A percentile compares a stretch with the other conserved stretches of the same genome.
phyloP scores from a whole-genome alignment of 164 flowering plant genomes.

The Chimonanthus praecox region DNA sequence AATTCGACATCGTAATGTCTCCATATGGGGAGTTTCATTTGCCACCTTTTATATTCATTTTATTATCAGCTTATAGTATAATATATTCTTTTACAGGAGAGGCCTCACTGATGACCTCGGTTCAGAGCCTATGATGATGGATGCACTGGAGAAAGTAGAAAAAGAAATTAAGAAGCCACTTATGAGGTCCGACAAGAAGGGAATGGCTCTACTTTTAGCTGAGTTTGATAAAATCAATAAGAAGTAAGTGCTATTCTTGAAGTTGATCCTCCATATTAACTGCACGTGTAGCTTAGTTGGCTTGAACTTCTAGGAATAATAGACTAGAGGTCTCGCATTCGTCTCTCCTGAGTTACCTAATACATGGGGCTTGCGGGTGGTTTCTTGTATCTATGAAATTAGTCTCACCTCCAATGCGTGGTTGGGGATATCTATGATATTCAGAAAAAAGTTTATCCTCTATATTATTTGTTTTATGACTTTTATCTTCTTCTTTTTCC shows the following conservation, averaged over 20 bases:
- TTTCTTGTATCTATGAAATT: too few relatives aligned
- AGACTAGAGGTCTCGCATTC: background rate
- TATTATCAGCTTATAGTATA: background rate
- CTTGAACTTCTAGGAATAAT: background rate
- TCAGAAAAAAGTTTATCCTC: too few relatives aligned
- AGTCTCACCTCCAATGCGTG: too few relatives aligned
- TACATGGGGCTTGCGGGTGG: too few relatives aligned
- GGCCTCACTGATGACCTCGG: conserved; percentile 86
- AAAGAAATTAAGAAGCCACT: conserved; percentile 87
- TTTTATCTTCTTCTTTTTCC: background rate
- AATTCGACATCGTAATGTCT: background rate
- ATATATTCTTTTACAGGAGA: conserved; percentile 47
- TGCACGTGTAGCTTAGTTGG: too few relatives aligned
- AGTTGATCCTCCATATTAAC: background rate
- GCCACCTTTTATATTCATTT: background rate
- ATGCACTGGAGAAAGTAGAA: conserved; percentile 92
- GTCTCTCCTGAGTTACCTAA: too few relatives aligned
- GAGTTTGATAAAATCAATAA: conserved; percentile 85
- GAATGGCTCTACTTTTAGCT: conserved; percentile 68
- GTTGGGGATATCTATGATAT: too few relatives aligned
- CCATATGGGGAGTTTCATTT: background rate
- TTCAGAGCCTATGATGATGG: conserved; percentile 88
- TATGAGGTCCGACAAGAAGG: conserved; percentile 82
- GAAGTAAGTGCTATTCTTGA: conserved; percentile 45
- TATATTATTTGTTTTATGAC: too few relatives aligned